Evolutionary conservation across 257 asterid genomes (phyloP).

Genomic region (Solanum habrochaites): DNA sequence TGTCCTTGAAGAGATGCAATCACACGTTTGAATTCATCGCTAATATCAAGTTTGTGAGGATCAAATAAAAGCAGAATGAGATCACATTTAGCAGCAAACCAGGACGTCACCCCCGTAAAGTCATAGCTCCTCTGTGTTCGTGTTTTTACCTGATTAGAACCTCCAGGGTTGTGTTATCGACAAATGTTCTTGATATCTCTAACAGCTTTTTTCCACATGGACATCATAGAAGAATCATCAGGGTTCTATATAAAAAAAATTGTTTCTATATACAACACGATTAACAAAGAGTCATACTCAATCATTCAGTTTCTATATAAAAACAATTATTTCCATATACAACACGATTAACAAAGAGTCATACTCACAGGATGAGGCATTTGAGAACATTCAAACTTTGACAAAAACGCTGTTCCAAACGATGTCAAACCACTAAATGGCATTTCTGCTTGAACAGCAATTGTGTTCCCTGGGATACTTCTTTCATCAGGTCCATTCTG

Average conservation of each 20-base stretch:
- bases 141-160: conserved; percentile 67
- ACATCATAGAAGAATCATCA: neutral
- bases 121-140: conserved; percentile 41
- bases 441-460: conserved; percentile 98
- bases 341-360: neutral
- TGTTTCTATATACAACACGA: neutral
- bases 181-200: conserved; percentile 34
- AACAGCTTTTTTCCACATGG: conserved; percentile 13
- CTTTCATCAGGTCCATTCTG: conserved; percentile 97
- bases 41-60: conserved; percentile 55
- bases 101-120: conserved; percentile 46
- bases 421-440: conserved; percentile 83
- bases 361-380: conserved; percentile 40
- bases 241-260: neutral
- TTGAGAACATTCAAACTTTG: conserved; percentile 47
- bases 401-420: conserved; percentile 47
- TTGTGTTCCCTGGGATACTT: conserved; percentile 90
- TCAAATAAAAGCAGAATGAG: conserved; percentile 44
- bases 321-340: neutral
- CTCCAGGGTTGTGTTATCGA: conserved; percentile 89
- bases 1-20: conserved; percentile 88
- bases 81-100: conserved; percentile 49
- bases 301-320: neutral
- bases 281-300: neutral
- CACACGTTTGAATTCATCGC: conserved; percentile 91